These are phyloP conservation scores for Jacaranda mimosifolia DNA, from an alignment of 257 asterid genomes.

Conservation along the genomic window DNA sequence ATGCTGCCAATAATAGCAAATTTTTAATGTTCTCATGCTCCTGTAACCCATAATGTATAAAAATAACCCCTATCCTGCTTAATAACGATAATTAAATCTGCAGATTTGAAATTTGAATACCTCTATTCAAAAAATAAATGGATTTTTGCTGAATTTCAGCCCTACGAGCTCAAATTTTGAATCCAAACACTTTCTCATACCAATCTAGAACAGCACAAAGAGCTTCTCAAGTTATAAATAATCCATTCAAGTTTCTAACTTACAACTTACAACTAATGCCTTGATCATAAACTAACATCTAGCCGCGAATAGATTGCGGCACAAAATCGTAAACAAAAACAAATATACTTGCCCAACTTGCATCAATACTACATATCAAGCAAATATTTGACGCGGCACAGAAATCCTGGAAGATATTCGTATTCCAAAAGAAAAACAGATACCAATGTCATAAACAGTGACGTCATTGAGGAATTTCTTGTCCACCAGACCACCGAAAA, in stretches of 20 bases:
- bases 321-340: background rate
- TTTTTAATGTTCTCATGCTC: too few species aligned
- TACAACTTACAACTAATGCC: background rate
- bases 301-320: background rate
- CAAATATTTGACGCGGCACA: background rate
- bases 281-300: conserved; percentile 5
- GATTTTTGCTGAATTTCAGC: background rate
- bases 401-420: background rate
- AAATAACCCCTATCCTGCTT: background rate
- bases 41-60: background rate
- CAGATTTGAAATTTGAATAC: background rate
- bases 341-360: conserved; percentile 12
- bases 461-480: conserved; percentile 84
- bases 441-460: conserved; percentile 86
- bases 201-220: conserved; percentile 13
- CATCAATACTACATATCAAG: background rate
- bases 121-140: background rate
- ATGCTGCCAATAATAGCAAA: too few species aligned
- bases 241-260: background rate
- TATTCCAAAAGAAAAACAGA: background rate
- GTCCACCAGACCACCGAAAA: conserved; percentile 88
- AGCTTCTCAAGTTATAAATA: background rate
- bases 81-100: background rate
- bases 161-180: conserved; percentile 16
- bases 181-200: background rate